These are phyloP conservation scores for Toxoplasma gondii DNA, from an alignment of 169 alveolate genomes.

Conservation along the genomic window DNA sequence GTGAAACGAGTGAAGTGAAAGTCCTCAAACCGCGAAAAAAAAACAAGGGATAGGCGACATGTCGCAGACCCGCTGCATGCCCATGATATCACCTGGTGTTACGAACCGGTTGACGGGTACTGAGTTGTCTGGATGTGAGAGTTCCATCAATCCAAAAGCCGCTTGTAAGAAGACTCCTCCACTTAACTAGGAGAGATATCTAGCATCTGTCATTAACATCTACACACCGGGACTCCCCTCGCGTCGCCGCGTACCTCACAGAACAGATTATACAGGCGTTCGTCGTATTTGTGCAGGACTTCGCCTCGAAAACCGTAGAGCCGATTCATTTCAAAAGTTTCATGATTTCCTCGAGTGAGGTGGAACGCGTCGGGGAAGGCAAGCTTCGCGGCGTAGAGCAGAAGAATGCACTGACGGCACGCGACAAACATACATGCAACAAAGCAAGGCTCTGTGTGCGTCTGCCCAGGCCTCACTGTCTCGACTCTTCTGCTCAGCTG, in stretches of 20 bases:
- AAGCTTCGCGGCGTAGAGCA: slow-evolving; percentile 72
- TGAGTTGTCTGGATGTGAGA: not conserved
- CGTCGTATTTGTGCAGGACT: slow-evolving; percentile 95
- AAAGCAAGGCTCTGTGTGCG: no score
- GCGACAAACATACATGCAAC: not conserved
- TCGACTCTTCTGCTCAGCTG: no score
- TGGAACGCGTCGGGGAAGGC: slow-evolving; percentile 95
- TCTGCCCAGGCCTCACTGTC: no score
- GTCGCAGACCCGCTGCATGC: no score
- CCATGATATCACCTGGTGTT: no score
- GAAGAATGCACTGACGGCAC: slow-evolving; percentile 40
- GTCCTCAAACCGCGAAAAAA: no score
- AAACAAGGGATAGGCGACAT: no score
- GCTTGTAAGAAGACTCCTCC: no score
- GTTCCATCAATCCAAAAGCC: not conserved
- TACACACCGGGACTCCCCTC: no score
- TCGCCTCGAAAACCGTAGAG: slow-evolving; percentile 99
- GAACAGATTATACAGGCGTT: slow-evolving; percentile 93
- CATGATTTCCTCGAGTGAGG: slow-evolving; percentile 99
- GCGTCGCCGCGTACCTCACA: slow-evolving; percentile 61
- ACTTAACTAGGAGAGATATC: no score
- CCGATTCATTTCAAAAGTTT: slow-evolving; percentile 96
- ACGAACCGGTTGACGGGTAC: not conserved
- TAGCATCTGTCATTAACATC: no score
- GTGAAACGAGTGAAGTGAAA: no score